Conservation (phyloP, 2,329 filamentous ascomycete genomes). For the Sclerotiophoma versabilis region DNA sequence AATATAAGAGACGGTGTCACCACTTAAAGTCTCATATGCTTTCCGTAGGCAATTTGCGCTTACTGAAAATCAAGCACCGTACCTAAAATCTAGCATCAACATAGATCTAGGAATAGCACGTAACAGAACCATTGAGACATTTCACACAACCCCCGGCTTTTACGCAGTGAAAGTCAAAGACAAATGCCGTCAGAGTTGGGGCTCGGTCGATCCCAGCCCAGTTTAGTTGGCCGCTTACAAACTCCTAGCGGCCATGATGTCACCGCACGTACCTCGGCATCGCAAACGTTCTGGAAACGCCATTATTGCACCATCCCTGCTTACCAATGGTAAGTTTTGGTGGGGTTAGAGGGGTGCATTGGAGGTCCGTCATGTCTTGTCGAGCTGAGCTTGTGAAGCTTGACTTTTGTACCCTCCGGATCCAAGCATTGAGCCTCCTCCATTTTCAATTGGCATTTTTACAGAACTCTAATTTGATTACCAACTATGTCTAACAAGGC, state of each 20-base stretch:
- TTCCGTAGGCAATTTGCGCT: too few species aligned
- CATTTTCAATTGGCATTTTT: not conserved
- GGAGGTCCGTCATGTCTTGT: not conserved
- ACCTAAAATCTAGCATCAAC: too few species aligned
- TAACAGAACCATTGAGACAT: too few species aligned
- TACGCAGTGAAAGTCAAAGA: too few species aligned
- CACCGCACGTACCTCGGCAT: slow-evolving; percentile 2
- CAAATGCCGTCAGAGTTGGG: too few species aligned
- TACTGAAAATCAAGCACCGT: too few species aligned
- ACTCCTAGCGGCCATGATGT: not conserved
- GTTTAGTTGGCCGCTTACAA: not conserved
- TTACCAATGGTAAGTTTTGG: slow-evolving; percentile 1
- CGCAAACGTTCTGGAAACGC: not conserved
- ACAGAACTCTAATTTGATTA: not conserved
- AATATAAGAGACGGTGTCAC: too few species aligned
- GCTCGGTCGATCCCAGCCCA: not conserved
- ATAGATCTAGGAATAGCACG: too few species aligned
- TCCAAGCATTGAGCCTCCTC: not conserved
- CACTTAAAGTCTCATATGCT: too few species aligned
- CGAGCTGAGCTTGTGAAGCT: not conserved
- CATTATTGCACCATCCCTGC: not conserved
- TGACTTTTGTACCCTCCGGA: not conserved
- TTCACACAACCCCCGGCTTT: not conserved
- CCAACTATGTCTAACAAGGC: slow-evolving; percentile 44
- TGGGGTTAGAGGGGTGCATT: not conserved